A percentile compares a stretch with the other conserved stretches of the same genome.
These are phyloP conservation scores for Phytophthora fragariaefolia DNA, from an alignment of 352 stramenopile genomes.

Conservation along the genomic window DNA sequence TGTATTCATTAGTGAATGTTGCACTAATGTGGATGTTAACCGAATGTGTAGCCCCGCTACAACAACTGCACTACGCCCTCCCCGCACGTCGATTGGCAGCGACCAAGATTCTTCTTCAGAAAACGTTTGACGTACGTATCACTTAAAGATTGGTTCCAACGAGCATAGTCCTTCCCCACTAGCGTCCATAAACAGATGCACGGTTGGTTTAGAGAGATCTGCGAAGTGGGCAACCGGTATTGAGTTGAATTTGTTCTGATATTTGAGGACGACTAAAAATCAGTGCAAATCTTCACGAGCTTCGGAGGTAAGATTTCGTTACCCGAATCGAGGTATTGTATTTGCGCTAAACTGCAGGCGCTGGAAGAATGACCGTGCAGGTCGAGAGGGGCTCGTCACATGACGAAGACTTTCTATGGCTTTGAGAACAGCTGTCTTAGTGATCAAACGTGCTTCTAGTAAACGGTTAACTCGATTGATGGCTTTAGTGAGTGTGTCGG, in stretches of 20 bases:
- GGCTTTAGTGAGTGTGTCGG: too few relatives aligned
- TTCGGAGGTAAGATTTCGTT: neutral
- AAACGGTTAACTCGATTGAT: too few relatives aligned
- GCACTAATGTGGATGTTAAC: too few relatives aligned
- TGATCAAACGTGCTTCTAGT: too few relatives aligned
- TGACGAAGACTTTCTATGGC: constrained; percentile 12
- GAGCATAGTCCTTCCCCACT: constrained; percentile 13
- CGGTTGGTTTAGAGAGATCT: neutral
- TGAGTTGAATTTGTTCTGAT: constrained; percentile 10
- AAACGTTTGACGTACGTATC: constrained; percentile 22
- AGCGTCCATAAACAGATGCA: constrained; percentile 32
- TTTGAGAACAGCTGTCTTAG: constrained; percentile 2
- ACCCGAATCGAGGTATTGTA: neutral
- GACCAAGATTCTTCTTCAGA: neutral
- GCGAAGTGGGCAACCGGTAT: constrained; percentile 21
- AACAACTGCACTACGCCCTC: constrained; percentile 23
- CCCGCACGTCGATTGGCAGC: constrained; percentile 27
- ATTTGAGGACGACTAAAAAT: constrained; percentile 3
- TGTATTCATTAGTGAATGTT: too few relatives aligned
- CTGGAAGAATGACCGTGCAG: constrained; percentile 12
- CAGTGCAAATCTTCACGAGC: constrained; percentile 4
- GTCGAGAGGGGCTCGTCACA: neutral
- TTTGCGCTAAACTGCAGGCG: neutral
- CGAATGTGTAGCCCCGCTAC: too few relatives aligned
- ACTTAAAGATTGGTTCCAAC: neutral